Conservation (phyloP, 768 basidiomycete species). For the Coprinopsis strossmayeri region DNA sequence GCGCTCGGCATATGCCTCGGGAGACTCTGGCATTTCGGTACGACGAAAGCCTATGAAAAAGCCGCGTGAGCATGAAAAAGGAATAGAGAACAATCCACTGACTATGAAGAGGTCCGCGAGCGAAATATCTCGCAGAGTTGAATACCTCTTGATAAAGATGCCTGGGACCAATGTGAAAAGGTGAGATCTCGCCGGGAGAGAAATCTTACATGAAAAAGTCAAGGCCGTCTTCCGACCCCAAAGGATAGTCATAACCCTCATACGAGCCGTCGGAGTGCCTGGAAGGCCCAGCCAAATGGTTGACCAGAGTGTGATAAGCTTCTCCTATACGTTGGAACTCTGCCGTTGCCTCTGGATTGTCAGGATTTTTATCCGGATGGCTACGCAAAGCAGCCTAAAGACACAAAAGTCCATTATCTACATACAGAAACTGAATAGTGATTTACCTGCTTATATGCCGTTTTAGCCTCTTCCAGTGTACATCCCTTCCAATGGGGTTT, state of each 20-base stretch:
- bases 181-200: not conserved
- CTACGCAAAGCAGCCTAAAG: constrained; percentile 54
- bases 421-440: not conserved
- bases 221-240: constrained; percentile 26
- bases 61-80: no score
- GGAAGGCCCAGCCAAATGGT: constrained; percentile 38
- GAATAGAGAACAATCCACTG: not conserved
- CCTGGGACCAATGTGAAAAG: not conserved
- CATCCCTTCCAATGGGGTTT: constrained; percentile 34
- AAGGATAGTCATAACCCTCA: constrained; percentile 27
- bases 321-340: constrained; percentile 66
- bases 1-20: constrained; percentile 22
- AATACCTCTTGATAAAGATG: not conserved
- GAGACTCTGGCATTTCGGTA: constrained; percentile 8
- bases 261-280: constrained; percentile 31
- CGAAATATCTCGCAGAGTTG: not conserved
- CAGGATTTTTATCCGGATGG: constrained; percentile 75
- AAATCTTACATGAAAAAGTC: constrained; percentile 34
- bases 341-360: constrained; percentile 56
- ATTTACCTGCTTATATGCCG: constrained; percentile 61
- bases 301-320: constrained; percentile 57
- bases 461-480: constrained; percentile 58
- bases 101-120: not conserved
- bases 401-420: constrained; percentile 6
- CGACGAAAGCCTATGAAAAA: not conserved